Evolutionary conservation across 2,329 filamentous ascomycete species (phyloP), one percentile per base, ranked within the genome.

Genomic region (Sporothrix schenckii): DNA sequence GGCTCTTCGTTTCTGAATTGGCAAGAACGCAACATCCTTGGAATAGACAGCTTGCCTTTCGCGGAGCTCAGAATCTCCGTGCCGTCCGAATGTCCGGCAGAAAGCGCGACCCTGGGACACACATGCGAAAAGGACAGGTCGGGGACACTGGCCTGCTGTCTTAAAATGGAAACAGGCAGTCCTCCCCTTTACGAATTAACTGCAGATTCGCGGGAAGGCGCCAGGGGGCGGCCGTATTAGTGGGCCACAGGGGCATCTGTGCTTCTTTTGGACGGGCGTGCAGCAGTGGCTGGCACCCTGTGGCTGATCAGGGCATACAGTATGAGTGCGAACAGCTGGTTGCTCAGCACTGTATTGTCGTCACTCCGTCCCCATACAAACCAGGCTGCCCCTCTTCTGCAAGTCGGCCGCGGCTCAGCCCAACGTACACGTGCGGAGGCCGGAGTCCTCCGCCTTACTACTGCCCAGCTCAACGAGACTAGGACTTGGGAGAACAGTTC

Each of bases 401-500:
- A 44, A 39, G 44, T 10, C 41, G 41, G 63, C 49, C 65, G 50
- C 50, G 65, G 65, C 65, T 56, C 49, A 54, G 65, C 65, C 65
- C 65, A 67, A 54, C 65, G n/a, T 30, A 41, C 44, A n/a, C 52
- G 19, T 47, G 52, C 52, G 66, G 34, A 68, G 65, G 65, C 65
- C 65, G 65, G 50, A 67, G 65, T 54, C 65, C 65, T 67, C 65
- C 65, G 65, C 65, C 65, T 54, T 54, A 27, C 65, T 21, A 39
- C 39, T 6, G n/a, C 39, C 39, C 58, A 52, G 5, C 27, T 2
- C 44, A 24, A 30, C 24, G 21, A 16, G 21, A 39, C 44, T 66
- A 66, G 63, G 63, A 66, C 47, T 52, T 53, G 47, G 30, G 30
- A 21, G 44, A 66, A 66, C 52, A 66, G 63, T 21, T 66, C 63